A percentile compares a stretch with the other conserved stretches of the same genome.
These are phyloP conservation scores for Puya raimondii DNA, from an alignment of 176 grass and related monocot genomes.

Conservation along the genomic window DNA sequence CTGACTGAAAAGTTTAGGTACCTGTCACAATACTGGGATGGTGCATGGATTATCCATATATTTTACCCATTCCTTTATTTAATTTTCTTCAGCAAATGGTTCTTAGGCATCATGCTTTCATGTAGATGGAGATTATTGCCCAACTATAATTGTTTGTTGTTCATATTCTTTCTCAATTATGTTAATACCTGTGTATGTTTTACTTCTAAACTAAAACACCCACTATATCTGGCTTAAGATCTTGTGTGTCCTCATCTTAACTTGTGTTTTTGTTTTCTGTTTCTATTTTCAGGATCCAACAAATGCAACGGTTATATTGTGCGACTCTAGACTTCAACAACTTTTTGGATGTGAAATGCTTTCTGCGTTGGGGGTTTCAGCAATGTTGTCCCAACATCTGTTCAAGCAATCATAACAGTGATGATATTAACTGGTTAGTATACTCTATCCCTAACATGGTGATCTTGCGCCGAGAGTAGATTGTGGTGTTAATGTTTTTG, in stretches of 20 bases:
- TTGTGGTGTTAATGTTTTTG: no score
- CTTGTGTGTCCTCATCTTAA: background rate
- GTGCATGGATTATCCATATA: no score
- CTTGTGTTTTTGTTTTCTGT: background rate
- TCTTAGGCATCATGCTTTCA: no score
- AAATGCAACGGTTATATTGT: slow-evolving; percentile 58
- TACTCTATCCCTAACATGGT: no score
- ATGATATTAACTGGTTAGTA: slow-evolving; percentile 43
- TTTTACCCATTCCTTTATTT: no score
- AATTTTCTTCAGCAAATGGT: no score
- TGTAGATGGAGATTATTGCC: no score
- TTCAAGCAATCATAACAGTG: slow-evolving; percentile 51
- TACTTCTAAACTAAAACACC: no score
- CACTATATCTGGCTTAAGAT: background rate
- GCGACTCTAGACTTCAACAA: slow-evolving; percentile 66
- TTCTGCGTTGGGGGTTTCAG: slow-evolving; percentile 46
- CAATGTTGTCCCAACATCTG: slow-evolving; percentile 63
- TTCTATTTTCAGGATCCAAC: slow-evolving; percentile 50
- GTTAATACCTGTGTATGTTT: no score
- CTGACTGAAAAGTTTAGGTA: no score
- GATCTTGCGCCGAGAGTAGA: no score
- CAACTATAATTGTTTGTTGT: background rate
- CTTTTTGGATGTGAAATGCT: slow-evolving; percentile 86
- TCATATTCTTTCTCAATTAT: background rate
- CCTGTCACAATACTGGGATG: no score